phyloP scores from a whole-genome alignment of 75 land plant genomes.

The Selaginella moellendorffii region DNA sequence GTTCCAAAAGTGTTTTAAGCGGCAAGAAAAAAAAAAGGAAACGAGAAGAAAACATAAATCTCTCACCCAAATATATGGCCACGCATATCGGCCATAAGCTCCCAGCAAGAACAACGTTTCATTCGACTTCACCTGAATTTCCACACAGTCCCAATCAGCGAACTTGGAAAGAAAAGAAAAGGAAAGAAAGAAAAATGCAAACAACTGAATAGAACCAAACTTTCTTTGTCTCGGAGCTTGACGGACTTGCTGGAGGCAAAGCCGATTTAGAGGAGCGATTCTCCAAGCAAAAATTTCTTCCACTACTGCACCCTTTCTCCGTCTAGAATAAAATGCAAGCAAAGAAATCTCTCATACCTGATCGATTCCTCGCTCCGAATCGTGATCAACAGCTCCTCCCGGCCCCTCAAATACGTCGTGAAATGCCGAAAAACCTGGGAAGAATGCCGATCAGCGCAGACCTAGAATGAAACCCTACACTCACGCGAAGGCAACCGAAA shows the following conservation, averaged over 20 bases:
- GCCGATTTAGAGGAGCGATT: background rate
- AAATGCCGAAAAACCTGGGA: background rate
- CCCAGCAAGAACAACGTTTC: background rate
- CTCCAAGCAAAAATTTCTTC: background rate
- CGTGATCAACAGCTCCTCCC: background rate
- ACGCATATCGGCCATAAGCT: background rate
- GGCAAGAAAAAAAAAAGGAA: background rate
- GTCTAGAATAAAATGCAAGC: background rate
- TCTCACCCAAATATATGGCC: background rate
- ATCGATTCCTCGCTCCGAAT: background rate
- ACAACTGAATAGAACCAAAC: background rate
- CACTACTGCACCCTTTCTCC: background rate
- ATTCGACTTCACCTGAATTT: background rate
- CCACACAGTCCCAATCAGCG: too few relatives aligned
- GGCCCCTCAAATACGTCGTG: background rate
- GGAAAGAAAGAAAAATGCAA: too few relatives aligned
- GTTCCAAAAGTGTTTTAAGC: too few relatives aligned
- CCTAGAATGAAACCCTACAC: background rate
- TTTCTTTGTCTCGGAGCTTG: background rate
- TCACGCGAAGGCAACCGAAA: background rate
- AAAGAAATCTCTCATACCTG: background rate
- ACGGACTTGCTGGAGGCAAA: background rate
- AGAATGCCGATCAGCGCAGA: background rate
- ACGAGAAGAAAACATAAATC: background rate
- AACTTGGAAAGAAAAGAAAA: too few relatives aligned